Conservation (phyloP, 495 filamentous ascomycete genomes). For the Talaromyces nanjingensis region DNA sequence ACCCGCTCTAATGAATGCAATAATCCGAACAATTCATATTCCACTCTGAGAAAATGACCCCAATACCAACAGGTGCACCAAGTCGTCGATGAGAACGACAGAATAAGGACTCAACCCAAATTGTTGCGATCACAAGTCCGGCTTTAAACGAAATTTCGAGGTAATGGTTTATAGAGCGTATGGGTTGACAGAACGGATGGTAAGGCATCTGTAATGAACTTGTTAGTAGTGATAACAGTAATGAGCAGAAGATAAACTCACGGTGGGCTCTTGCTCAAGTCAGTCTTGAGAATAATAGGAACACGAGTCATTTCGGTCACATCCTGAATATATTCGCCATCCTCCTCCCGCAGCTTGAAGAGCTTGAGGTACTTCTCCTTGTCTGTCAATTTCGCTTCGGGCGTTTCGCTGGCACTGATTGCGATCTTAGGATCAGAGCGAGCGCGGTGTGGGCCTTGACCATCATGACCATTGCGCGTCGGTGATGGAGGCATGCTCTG, state of each 20-base stretch:
- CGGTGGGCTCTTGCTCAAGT: constrained; percentile 97
- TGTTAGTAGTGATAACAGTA: constrained; percentile 26
- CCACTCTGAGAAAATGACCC: not conserved
- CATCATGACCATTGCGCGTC: constrained; percentile 63
- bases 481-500: constrained; percentile 96
- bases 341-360: constrained; percentile 86
- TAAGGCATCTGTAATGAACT: constrained; percentile 66
- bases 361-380: constrained; percentile 93
- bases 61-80: not conserved
- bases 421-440: constrained; percentile 89
- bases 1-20: not conserved
- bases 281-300: constrained; percentile 94
- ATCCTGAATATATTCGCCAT: constrained; percentile 94
- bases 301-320: constrained; percentile 96
- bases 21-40: not conserved
- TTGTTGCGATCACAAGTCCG: not conserved
- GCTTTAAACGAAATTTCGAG: not conserved
- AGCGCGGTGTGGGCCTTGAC: constrained; percentile 75
- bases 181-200: constrained; percentile 94
- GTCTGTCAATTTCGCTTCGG: constrained; percentile 75
- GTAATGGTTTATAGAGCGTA: constrained; percentile 63
- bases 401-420: constrained; percentile 56
- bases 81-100: not conserved
- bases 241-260: constrained; percentile 46
- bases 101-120: not conserved